Evolutionary conservation across 371 early-diverging fungal species (phyloP).

Genomic region (Conidiobolus incongruus): DNA sequence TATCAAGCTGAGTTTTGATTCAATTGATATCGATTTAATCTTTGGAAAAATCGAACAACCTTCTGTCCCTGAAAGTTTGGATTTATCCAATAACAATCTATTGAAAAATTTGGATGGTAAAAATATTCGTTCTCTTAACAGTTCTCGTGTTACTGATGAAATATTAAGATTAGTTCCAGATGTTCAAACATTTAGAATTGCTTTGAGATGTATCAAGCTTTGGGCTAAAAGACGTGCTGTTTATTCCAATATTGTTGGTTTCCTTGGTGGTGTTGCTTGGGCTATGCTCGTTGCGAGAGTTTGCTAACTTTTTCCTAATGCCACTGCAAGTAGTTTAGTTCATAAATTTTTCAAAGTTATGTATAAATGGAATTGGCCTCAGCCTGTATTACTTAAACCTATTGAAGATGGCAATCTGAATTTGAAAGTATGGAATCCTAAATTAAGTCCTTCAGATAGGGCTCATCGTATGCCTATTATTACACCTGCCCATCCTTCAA

Average conservation of each 20-base stretch:
- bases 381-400: conserved; percentile 81
- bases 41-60: conserved; percentile 72
- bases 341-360: conserved; percentile 81
- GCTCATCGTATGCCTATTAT: conserved; percentile 98
- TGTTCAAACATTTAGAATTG: conserved; percentile 70
- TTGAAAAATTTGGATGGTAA: conserved; percentile 85
- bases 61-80: conserved; percentile 67
- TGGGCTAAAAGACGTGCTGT: conserved; percentile 96
- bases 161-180: conserved; percentile 92
- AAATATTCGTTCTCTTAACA: conserved; percentile 88
- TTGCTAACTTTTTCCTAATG: conserved; percentile 96
- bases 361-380: conserved; percentile 94
- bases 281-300: conserved; percentile 95
- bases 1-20: conserved; percentile 84
- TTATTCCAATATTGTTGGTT: conserved; percentile 96
- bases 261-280: conserved; percentile 99
- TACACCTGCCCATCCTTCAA: conserved; percentile 98
- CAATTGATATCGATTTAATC: conserved; percentile 90
- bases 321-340: conserved; percentile 68
- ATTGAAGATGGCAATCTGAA: conserved; percentile 84
- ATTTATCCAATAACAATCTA: conserved; percentile 69
- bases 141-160: conserved; percentile 97
- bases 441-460: conserved; percentile 62
- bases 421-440: conserved; percentile 97
- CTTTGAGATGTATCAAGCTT: conserved; percentile 89